Base-by-base conservation (phyloP, 2,329 filamentous ascomycete genomes). In the Ceratocystis smalleyi region DNA sequence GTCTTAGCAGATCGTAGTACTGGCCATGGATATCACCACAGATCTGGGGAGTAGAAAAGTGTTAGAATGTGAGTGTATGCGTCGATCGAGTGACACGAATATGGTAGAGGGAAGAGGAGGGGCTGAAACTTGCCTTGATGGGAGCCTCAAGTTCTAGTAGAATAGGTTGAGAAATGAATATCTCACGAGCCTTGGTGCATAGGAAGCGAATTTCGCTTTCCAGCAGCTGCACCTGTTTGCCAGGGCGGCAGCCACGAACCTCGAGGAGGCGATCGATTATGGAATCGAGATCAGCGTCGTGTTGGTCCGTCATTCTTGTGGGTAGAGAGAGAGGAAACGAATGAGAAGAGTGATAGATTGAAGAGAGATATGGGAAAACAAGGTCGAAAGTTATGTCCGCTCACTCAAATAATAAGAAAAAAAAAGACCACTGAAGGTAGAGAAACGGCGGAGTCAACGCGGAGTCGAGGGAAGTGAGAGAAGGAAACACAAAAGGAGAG, bases 21-120 rank as follows among this genome's bases (percentile, higher is more conserved):
- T 99, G 94, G 70, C 94, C 94, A 77, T 97, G 94, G 71, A 99
- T 97, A 78, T 97, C 94, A 77, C 94, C 94, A 77, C 92, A 97
- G 74, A 99, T 99, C 94, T 99, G 73, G 22, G 61, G 59, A 40
- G 35, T 57, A 30, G 54, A 63, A 55, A 66, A 62, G 43, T 61
- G 27, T 67, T 60, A 65, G 67, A 43, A 59, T 61, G 45, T 59
- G 63, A 24, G 45, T 35, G 65, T 22, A 17, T 40, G 10, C 49
- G 8, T 43, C 43, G 30, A 24, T 19, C 17, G n/a, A 47, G 30
- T 5, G 15, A n/a, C 2, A 12, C 22, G 35, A 5, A 22, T n/a
- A 45, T 17, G 24, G 3, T 15, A 8, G 40, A 40, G 27, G 27
- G 30, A 55, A 19, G 6, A 19, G 27, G 27, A 8, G 15, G 27